Evolutionary conservation across 371 early-diverging fungal species (phyloP), one percentile per base, ranked within the genome.

Genomic region (Gilbertella persicaria): DNA sequence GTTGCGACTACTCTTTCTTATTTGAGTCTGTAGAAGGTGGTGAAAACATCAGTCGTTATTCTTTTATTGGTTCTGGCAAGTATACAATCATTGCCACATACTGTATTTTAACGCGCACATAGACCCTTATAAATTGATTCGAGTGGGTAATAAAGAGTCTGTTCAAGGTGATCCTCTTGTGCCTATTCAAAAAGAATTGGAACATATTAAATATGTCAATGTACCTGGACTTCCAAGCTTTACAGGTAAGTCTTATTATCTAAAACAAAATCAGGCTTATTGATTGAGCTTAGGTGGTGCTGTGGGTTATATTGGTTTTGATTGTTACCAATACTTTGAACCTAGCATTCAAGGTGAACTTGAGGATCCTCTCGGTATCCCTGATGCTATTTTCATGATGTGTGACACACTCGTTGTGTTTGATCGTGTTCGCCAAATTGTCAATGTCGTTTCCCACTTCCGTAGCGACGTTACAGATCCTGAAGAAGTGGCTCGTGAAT

Each of bases 301-400:
- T 16, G 89, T 98, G 33, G 98, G 98, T 13, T 98, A 94, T 69
- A 89, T 98, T 45, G 82, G 92, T 16, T 98, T 94, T 75, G 98
- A 98, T 69, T 97, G 97, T 58, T 90, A 94, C 28, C 88, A 93
- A 62, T 91, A 94, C 63, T 98, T 98, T 83, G 98, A 98, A 72
- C 96, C 97, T 3, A 83, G 85, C 37, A 84, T 90, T 2, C 71
- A 80, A 40, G 81, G 86, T 38, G 87, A 89, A 9, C 61, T 97
- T 33, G 67, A 75, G 26, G 97, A 98, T 59, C 86, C 93, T 8
- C 62, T 96, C 12, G 88, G 80, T n/a, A 75, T 98, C 24, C 97
- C 98, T 9, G 98, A 98, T 42, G 85, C 93, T 30, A 75, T 96
- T 19, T 90, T 96, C 53, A 77, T 98, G 84, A 82, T 95, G 64